Evolutionary conservation across 2,329 filamentous ascomycete genomes (phyloP).

Genomic region (Fusarium sp.): DNA sequence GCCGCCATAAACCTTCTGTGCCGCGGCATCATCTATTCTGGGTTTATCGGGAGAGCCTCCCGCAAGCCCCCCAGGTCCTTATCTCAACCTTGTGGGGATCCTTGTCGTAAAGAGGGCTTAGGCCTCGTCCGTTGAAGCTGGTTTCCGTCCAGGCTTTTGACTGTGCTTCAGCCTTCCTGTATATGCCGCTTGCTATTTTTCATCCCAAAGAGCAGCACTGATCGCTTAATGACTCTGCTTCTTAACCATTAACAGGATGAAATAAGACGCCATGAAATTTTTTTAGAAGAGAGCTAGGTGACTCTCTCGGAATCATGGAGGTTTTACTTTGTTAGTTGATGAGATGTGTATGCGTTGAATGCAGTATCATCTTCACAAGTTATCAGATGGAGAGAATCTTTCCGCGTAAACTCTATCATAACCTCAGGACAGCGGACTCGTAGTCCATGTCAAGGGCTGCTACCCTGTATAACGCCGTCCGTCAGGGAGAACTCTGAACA

Average conservation of each 20-base stretch:
- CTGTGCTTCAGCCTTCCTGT: slow-evolving; percentile 1
- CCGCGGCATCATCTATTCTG: slow-evolving; percentile 13
- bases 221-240: slow-evolving; percentile 11
- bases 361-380: background rate
- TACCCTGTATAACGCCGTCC: slow-evolving; percentile 9
- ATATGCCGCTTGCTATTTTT: slow-evolving; percentile 15
- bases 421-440: background rate
- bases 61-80: slow-evolving; percentile 7
- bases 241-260: background rate
- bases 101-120: slow-evolving; percentile 3
- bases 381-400: background rate
- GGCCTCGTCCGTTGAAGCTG: slow-evolving; percentile 12
- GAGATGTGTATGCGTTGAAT: background rate
- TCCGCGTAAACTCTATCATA: background rate
- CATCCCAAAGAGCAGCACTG: slow-evolving; percentile 10
- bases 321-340: background rate
- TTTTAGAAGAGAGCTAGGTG: background rate
- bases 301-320: background rate
- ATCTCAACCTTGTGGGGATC: slow-evolving; percentile 16
- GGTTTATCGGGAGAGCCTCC: slow-evolving; percentile 13
- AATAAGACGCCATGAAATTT: background rate
- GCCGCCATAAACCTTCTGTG: background rate
- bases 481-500: background rate
- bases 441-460: background rate
- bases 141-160: slow-evolving; percentile 5